Percentiles rank a stretch among this genome's conserved stretches.
Evolutionary conservation across 2,329 filamentous ascomycete genomes (phyloP).

Genomic region (Dothistroma pini): DNA sequence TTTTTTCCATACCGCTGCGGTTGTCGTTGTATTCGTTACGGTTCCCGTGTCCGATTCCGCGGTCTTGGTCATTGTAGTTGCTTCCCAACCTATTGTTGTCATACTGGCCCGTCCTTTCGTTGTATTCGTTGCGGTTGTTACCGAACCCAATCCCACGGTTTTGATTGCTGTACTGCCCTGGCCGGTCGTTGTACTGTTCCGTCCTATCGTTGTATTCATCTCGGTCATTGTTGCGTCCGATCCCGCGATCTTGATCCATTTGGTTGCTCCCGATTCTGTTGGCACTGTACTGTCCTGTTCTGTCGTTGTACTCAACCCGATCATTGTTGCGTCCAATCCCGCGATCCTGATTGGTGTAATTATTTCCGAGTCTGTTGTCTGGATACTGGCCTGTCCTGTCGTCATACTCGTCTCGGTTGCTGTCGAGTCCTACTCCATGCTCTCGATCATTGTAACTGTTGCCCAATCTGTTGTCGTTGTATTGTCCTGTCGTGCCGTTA

Average conservation of each 20-base stretch:
- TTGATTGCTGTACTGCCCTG: background rate
- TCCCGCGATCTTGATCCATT: background rate
- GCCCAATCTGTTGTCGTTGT: background rate
- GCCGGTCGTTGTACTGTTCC: background rate
- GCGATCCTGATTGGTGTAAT: background rate
- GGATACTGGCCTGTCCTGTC: background rate
- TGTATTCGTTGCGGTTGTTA: background rate
- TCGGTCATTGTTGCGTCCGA: background rate
- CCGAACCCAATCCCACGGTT: background rate
- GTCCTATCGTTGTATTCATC: background rate
- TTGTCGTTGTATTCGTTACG: background rate
- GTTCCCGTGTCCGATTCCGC: background rate
- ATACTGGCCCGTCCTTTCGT: background rate
- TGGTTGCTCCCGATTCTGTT: background rate
- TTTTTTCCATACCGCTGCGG: conserved; percentile 1
- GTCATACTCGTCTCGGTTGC: background rate
- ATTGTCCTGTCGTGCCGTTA: background rate
- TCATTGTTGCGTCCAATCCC: too few species aligned
- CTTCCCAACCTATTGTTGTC: background rate
- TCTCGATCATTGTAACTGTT: background rate
- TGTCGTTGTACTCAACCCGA: too few species aligned
- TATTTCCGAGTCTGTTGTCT: background rate
- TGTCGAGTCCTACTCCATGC: background rate
- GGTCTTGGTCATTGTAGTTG: background rate
- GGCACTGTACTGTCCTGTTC: too few species aligned